Base-by-base conservation (phyloP, 352 stramenopile genomes). In the Nothophytophthora sp. region DNA sequence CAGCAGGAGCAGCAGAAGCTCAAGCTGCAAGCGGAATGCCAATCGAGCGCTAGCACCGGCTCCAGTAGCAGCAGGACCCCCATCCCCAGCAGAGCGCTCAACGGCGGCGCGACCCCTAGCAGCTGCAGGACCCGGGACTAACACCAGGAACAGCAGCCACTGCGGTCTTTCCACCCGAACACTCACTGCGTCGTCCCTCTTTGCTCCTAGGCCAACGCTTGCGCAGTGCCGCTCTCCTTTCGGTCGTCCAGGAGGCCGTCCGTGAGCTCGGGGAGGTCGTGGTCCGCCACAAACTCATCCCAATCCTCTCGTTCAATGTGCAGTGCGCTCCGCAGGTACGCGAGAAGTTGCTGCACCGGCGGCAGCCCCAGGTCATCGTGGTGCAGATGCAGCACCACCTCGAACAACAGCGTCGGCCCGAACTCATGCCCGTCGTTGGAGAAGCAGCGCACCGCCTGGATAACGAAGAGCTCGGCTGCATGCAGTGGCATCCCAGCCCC, bases 331-430 rank as follows among this genome's bases (percentile, higher is more conserved):
- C 69, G 65, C 20, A 91, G 41, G 38, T 73, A 84, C 20, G 59
- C 48, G 15, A 91, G 55, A 25, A 78, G 53, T n/a, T 84, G 59
- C 48, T 91, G 74, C 13, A 83, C 66, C 38, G 72, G 68, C 0
- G 27, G 6, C 3, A 76, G 5, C n/a, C 38, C 18, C 8, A 89
- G 42, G 49, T 92, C 78, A 24, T 86, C 73, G 12, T 35, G 38
- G 37, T 86, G 57, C 24, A 92, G 46, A 3, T 61, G 38, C 30
- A 74, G 48, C 6, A 88, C 55, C 9, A 91, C 34, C 13, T 63
- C 47, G 27, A 64, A 83, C 23, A 92, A 54, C 25, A 84, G 35
- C 25, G 55, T 53, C 15, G 50, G 28, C 22, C 62, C 46, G 46
- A 92, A 76, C 11, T 60, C 56, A n/a, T 70, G 69, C 10, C 81